Evolutionary conservation across 108 stramenopile genomes (phyloP).

Genomic region (Halocafeteria seosinensis): DNA sequence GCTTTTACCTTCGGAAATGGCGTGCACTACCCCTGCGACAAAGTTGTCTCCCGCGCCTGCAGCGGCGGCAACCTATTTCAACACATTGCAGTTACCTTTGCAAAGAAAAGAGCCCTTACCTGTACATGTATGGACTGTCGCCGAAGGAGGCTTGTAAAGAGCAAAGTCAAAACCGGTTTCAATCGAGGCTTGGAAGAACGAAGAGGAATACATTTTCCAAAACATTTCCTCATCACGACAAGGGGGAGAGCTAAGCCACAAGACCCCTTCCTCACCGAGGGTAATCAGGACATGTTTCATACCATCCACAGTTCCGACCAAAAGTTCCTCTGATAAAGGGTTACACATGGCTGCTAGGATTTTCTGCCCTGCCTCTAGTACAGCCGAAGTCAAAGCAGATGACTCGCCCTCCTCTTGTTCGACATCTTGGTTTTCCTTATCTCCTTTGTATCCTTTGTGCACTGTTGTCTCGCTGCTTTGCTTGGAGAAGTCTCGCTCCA

Average conservation of each 20-base stretch:
- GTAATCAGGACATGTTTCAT: neutral
- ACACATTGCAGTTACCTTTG: too few relatives aligned
- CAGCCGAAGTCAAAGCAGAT: too few relatives aligned
- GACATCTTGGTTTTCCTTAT: too few relatives aligned
- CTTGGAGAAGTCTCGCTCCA: too few relatives aligned
- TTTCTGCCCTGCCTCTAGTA: too few relatives aligned
- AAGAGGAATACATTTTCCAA: neutral
- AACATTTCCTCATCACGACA: neutral
- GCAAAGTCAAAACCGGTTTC: neutral
- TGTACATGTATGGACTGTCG: neutral
- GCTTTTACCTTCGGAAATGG: neutral
- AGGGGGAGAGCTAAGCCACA: neutral
- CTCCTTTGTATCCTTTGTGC: too few relatives aligned
- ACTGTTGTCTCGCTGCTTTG: too few relatives aligned
- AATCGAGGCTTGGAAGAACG: neutral
- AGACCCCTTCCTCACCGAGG: neutral
- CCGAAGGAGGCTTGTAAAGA: neutral
- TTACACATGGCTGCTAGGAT: neutral
- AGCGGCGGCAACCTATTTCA: neutral
- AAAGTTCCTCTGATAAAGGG: neutral
- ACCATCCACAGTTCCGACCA: neutral
- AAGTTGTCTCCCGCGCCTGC: neutral
- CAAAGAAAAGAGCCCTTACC: neutral
- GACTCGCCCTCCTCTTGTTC: too few relatives aligned
- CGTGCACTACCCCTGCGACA: neutral